These are phyloP conservation scores for Xylaria sp. DNA, from an alignment of 2,329 filamentous ascomycete species.

Conservation along the genomic window DNA sequence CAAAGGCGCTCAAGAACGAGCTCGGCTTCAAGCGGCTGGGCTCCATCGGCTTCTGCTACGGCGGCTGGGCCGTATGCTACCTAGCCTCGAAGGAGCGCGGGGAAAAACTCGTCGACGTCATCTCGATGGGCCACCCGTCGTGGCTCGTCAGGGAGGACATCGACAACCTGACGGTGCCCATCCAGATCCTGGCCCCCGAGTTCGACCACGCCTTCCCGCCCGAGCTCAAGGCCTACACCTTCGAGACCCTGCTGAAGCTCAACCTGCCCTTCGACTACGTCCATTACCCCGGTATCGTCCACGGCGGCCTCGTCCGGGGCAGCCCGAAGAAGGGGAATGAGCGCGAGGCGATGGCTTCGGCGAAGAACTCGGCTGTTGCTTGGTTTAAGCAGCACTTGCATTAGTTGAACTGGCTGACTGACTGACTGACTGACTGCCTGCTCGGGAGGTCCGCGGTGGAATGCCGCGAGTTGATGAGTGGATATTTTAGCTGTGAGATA, in stretches of 20 bases:
- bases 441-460: background rate
- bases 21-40: slow-evolving; percentile 52
- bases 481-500: background rate
- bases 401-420: background rate
- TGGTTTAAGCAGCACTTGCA: slow-evolving; percentile 55
- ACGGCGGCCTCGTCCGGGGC: slow-evolving; percentile 59
- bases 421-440: background rate
- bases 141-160: slow-evolving; percentile 57
- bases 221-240: slow-evolving; percentile 59
- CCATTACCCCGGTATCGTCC: slow-evolving; percentile 61
- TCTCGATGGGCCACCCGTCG: slow-evolving; percentile 57
- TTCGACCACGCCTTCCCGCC: slow-evolving; percentile 55
- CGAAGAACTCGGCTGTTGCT: slow-evolving; percentile 58
- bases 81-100: slow-evolving; percentile 51
- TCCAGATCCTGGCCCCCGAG: slow-evolving; percentile 57
- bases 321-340: slow-evolving; percentile 54
- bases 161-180: slow-evolving; percentile 56
- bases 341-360: slow-evolving; percentile 58
- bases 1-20: slow-evolving; percentile 48
- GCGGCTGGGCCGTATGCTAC: slow-evolving; percentile 59
- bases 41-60: slow-evolving; percentile 60
- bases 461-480: background rate
- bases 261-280: slow-evolving; percentile 60
- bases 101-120: slow-evolving; percentile 56
- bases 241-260: slow-evolving; percentile 53